Evolutionary conservation across 2,329 filamentous ascomycete genomes (phyloP), one percentile per base, ranked within the genome.

Genomic region (Pseudocercospora cruenta): DNA sequence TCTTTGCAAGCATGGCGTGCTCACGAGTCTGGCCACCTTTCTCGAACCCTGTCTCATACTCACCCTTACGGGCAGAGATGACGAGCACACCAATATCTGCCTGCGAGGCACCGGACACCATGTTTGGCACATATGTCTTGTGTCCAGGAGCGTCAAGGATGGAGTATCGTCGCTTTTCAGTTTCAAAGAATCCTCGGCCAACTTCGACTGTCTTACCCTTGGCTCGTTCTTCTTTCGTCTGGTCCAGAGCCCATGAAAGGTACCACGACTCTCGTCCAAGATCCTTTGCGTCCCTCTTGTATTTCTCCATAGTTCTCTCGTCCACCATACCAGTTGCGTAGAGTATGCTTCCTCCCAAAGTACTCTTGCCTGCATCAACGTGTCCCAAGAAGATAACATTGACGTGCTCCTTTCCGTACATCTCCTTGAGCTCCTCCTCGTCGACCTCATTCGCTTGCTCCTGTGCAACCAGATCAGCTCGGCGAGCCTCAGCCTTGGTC

Each of bases 141-240:
- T 99, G 94, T 19, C 94, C 95, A 10, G 95, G 95, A 0, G 95
- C 95, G 80, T 99, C 95, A 58, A 99, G 87, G 71, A 99, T 97
- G 75, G 92, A 95, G 87, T 99, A 99, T 75, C 92, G 87, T 72
- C 95, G 91, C 84, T 95, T 97, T 68, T 98, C 92, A 3, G 95
- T 97, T 84, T 98, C 95, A 81, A 99, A 97, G 81, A 92, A 97
- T 12, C 92, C 95, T 77, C 94, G 89, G 26, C 95, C 95, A 71
- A 98, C 94, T 81, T 99, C 95, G 70, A 99, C 94, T 5, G 95
- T 99, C 85, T 98, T 99, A 72, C 95, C 95, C 86, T 98, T 96
- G 60, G 92, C 85, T 76, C 96, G 88, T 79, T 99, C 95, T 80
- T 99, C 96, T 81, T 94, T 97, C 72, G 93, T 99, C 79, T 98